Base-by-base conservation (phyloP, 2,329 filamentous ascomycete genomes). In the Colletotrichum spinosum region DNA sequence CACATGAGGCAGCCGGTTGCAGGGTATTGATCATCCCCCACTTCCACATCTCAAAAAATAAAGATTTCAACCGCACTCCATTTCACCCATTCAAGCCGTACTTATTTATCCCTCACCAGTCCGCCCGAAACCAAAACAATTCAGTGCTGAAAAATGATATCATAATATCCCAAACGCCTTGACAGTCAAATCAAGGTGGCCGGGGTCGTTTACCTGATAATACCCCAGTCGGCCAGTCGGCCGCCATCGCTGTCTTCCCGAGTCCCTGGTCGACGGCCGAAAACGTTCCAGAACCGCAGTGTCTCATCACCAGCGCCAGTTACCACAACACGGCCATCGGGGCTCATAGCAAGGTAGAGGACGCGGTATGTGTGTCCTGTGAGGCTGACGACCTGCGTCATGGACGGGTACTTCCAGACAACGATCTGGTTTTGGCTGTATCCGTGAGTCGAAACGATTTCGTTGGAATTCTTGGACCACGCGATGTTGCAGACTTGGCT, bases 401-500 rank as follows among this genome's bases (percentile, higher is more conserved):
- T 98, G 70, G 91, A 94, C 1, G 96, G 96, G 75, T 99, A 99
- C 75, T 99, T 99, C 96, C 96, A 99, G 60, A 99, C 93, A 42
- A 98, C 95, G 72, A 99, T 97, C 78, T 98, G 96, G 76, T 99
- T 97, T 75, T 99, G 96, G 71, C 91, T 95, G 81, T 97, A 99
- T 7, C 96, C 96, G 75, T 99, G 96, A 1, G 96, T 99, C 55
- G 92, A 95, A 59, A 99, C 95, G 63, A 99, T 94, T 78, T 99
- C 96, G 76, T 97, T 97, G 8, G 93, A 97, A 77, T 97, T 97
- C 75, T 97, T 97, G 15, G 92, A 96, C 94, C 97, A 99, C 4
- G 94, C 92, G 48, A 99, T 84, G 74, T 99, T 99, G 81, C 96
- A 99, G n/a, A 99, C 96, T 78, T 99, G 96, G 73, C 93, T 97